These are phyloP conservation scores for Mariannaea elegans DNA, from an alignment of 2,329 filamentous ascomycete genomes.

Conservation along the genomic window DNA sequence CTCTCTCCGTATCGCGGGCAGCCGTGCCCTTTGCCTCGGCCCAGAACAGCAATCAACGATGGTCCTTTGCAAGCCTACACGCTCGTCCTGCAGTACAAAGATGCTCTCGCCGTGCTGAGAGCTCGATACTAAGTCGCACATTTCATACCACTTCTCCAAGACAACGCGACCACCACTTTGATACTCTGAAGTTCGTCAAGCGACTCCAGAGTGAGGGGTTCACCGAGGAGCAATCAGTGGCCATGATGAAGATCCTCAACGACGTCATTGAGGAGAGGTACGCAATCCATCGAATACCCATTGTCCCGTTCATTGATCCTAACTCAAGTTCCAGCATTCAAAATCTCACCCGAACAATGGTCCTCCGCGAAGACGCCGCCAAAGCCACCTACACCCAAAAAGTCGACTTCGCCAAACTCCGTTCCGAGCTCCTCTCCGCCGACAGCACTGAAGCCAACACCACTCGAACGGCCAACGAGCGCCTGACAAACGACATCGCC, in stretches of 20 bases:
- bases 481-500: constrained; percentile 91
- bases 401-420: constrained; percentile 97
- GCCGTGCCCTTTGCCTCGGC: constrained; percentile 31
- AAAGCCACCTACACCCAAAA: constrained; percentile 86
- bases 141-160: constrained; percentile 74
- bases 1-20: constrained; percentile 36
- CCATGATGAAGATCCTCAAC: constrained; percentile 98
- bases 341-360: constrained; percentile 97
- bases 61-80: constrained; percentile 34
- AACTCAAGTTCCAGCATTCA: constrained; percentile 72
- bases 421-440: constrained; percentile 89
- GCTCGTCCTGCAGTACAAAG: constrained; percentile 23
- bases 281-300: background rate
- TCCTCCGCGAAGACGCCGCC: constrained; percentile 90
- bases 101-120: constrained; percentile 21
- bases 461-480: constrained; percentile 89
- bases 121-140: constrained; percentile 47
- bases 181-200: constrained; percentile 97
- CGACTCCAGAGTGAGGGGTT: constrained; percentile 90
- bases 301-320: background rate
- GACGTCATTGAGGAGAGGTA: constrained; percentile 96
- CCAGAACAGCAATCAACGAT: constrained; percentile 26
- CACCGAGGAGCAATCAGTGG: constrained; percentile 91
- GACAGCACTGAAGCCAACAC: constrained; percentile 91
- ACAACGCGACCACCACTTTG: constrained; percentile 89